These are phyloP conservation scores for Sclerotinia minor DNA, from an alignment of 2,329 filamentous ascomycete genomes.

Conservation along the genomic window DNA sequence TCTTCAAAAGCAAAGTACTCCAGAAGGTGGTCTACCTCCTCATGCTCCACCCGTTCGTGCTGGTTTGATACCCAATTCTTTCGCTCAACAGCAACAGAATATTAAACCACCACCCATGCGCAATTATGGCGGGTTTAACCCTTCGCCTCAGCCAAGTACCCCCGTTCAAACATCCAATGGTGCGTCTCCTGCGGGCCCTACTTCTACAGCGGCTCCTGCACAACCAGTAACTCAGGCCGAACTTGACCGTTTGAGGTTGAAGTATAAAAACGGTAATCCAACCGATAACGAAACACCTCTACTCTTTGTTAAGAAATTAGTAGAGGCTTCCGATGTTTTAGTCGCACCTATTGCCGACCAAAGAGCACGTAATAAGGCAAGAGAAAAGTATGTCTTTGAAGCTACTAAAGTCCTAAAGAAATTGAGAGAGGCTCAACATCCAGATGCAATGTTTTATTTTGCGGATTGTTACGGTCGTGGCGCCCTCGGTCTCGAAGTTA, in stretches of 20 bases:
- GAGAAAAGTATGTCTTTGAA: slow-evolving; percentile 82
- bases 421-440: slow-evolving; percentile 68
- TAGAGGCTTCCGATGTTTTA: slow-evolving; percentile 80
- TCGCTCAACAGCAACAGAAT: slow-evolving; percentile 51
- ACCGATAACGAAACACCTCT: slow-evolving; percentile 72
- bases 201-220: slow-evolving; percentile 24
- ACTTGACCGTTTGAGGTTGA: slow-evolving; percentile 70
- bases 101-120: slow-evolving; percentile 57
- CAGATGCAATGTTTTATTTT: slow-evolving; percentile 89
- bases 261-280: slow-evolving; percentile 68
- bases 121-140: slow-evolving; percentile 40
- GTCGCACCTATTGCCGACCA: slow-evolving; percentile 66
- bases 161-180: slow-evolving; percentile 3
- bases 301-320: slow-evolving; percentile 74
- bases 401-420: slow-evolving; percentile 92
- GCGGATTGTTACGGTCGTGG: slow-evolving; percentile 89
- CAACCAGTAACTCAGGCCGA: slow-evolving; percentile 70
- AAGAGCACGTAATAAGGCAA: slow-evolving; percentile 69
- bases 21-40: slow-evolving; percentile 50
- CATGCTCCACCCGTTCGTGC: slow-evolving; percentile 65
- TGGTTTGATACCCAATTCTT: slow-evolving; percentile 60
- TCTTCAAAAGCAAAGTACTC: slow-evolving; percentile 32
- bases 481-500: slow-evolving; percentile 72
- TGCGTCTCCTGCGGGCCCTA: slow-evolving; percentile 20
- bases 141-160: slow-evolving; percentile 17